Evolutionary conservation across 345 rosid species (phyloP).

Genomic region (Eucalyptus polyanthemos): DNA sequence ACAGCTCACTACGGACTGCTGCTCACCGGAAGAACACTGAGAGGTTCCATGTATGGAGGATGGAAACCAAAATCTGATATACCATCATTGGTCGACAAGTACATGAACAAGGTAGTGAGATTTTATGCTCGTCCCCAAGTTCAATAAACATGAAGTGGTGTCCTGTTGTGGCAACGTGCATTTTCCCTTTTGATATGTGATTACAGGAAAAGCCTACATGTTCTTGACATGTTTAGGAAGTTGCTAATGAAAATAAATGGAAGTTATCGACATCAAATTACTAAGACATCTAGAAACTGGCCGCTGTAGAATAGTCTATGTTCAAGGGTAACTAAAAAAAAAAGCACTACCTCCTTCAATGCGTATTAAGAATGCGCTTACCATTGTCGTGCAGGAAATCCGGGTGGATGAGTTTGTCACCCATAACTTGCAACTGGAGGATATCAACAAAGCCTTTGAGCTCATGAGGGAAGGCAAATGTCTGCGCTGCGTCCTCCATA

Average conservation of each 20-base stretch:
- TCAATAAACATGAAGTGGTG: neutral
- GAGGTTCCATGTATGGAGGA: conserved; percentile 79
- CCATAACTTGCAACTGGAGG: conserved; percentile 57
- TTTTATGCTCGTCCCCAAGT: neutral
- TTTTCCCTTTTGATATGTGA: neutral
- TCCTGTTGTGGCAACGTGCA: neutral
- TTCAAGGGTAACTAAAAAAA: neutral
- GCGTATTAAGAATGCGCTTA: neutral
- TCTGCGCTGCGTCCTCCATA: conserved; percentile 72
- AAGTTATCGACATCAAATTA: neutral
- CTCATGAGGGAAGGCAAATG: conserved; percentile 86
- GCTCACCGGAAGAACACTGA: conserved; percentile 64
- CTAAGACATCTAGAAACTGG: neutral
- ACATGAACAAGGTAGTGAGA: conserved; percentile 47
- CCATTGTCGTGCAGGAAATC: conserved; percentile 40
- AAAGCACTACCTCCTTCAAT: neutral
- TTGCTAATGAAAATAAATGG: neutral
- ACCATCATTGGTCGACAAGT: conserved; percentile 65
- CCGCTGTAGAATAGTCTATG: neutral
- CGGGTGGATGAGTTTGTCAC: conserved; percentile 61
- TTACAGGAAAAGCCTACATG: neutral
- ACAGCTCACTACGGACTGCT: conserved; percentile 68
- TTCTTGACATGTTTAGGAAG: neutral
- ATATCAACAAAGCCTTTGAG: conserved; percentile 60
- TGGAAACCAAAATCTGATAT: conserved; percentile 90